Evolutionary conservation across 2,329 filamentous ascomycete species (phyloP).

Genomic region (Fusarium sterilihyphosum): DNA sequence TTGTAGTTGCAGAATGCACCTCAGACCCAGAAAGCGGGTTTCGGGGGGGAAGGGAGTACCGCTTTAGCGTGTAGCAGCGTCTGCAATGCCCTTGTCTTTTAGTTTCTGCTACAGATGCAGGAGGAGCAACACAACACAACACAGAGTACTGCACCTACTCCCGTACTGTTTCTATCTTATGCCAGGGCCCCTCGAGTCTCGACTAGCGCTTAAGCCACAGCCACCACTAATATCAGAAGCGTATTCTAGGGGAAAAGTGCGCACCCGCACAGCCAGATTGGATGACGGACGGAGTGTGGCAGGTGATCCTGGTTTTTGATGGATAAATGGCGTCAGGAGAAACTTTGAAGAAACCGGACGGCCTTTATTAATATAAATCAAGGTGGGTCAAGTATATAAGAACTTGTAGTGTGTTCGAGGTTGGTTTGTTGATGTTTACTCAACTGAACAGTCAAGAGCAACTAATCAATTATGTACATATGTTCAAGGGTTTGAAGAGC

Average conservation of each 20-base stretch:
- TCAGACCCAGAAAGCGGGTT: constrained; percentile 38
- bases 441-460: neutral
- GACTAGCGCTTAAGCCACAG: constrained; percentile 30
- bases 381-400: constrained; percentile 14
- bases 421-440: constrained; percentile 33
- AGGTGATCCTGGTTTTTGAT: constrained; percentile 13
- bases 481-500: neutral
- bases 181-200: constrained; percentile 8
- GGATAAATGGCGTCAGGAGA: constrained; percentile 4
- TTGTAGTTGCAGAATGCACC: constrained; percentile 25
- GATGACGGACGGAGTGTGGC: constrained; percentile 17
- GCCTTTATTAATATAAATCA: neutral
- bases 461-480: neutral
- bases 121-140: neutral
- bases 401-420: constrained; percentile 14
- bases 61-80: constrained; percentile 31
- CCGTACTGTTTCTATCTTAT: neutral
- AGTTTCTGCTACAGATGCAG: neutral
- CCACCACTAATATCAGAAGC: neutral
- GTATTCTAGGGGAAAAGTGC: neutral
- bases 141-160: neutral
- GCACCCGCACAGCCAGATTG: neutral
- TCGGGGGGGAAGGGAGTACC: constrained; percentile 17
- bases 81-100: constrained; percentile 22
- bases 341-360: neutral